phyloP scores from a whole-genome alignment of 257 asterid genomes.

The Apocynum venetum region DNA sequence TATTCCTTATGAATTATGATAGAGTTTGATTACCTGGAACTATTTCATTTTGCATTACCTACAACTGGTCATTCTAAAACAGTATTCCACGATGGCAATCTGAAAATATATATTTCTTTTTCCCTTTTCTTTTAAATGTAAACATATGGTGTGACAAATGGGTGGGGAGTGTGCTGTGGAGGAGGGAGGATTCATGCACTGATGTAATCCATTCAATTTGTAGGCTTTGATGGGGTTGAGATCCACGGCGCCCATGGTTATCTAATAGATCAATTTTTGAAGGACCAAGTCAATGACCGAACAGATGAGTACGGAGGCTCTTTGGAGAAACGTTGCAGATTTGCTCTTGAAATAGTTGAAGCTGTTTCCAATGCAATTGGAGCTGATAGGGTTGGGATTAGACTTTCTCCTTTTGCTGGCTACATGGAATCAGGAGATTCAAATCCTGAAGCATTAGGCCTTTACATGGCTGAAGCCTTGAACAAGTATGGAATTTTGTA shows the following conservation, averaged over 20 bases:
- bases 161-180: too few species aligned
- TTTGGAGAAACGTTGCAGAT: constrained; percentile 24
- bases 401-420: constrained; percentile 17
- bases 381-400: constrained; percentile 24
- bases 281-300: constrained; percentile 28
- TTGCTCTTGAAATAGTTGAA: constrained; percentile 22
- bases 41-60: too few species aligned
- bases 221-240: constrained; percentile 30
- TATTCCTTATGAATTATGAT: too few species aligned
- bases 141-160: too few species aligned
- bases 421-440: constrained; percentile 22
- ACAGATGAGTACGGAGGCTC: constrained; percentile 31
- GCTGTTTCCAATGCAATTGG: constrained; percentile 24
- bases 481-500: constrained; percentile 18
- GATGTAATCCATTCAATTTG: background rate
- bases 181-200: constrained; percentile 5
- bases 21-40: too few species aligned
- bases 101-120: too few species aligned
- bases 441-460: constrained; percentile 16
- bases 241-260: constrained; percentile 28
- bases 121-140: too few species aligned
- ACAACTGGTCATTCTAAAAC: too few species aligned
- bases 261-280: constrained; percentile 24
- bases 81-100: too few species aligned
- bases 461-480: constrained; percentile 19